These are phyloP conservation scores for Leptographium radiaticola DNA, from an alignment of 2,329 filamentous ascomycete genomes.

Conservation along the genomic window DNA sequence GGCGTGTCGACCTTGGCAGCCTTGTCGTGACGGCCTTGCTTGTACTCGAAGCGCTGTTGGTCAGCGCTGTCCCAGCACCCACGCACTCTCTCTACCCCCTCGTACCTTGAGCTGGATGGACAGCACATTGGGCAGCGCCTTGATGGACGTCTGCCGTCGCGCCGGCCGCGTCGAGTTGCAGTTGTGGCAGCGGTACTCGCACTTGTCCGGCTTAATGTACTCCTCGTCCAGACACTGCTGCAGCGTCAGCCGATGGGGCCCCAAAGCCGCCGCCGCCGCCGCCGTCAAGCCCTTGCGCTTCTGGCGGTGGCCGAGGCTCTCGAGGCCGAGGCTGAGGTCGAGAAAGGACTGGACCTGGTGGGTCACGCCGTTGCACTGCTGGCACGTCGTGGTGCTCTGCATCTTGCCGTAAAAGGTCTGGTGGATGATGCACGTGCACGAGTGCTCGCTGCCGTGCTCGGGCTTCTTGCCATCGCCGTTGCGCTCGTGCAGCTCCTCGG, in stretches of 20 bases:
- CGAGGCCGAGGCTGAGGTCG: conserved; percentile 80
- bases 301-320: conserved; percentile 32
- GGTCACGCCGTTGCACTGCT: conserved; percentile 71
- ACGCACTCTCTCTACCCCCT: neutral
- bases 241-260: conserved; percentile 36
- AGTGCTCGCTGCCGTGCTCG: conserved; percentile 45
- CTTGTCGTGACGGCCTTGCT: conserved; percentile 50
- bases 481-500: conserved; percentile 78
- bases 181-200: conserved; percentile 74
- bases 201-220: conserved; percentile 77
- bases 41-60: conserved; percentile 57
- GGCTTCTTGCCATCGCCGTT: conserved; percentile 58
- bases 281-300: neutral
- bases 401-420: conserved; percentile 90
- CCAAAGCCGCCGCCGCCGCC: neutral
- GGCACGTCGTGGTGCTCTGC: conserved; percentile 81
- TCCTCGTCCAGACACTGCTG: conserved; percentile 70
- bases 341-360: conserved; percentile 80
- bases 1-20: conserved; percentile 81
- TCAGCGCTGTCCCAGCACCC: neutral
- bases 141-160: conserved; percentile 72
- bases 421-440: conserved; percentile 83
- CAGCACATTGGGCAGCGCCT: conserved; percentile 73
- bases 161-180: conserved; percentile 70
- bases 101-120: conserved; percentile 83